Base-by-base conservation (phyloP, 1,139 yeast genomes). In the Scheffersomyces parashehatae region DNA sequence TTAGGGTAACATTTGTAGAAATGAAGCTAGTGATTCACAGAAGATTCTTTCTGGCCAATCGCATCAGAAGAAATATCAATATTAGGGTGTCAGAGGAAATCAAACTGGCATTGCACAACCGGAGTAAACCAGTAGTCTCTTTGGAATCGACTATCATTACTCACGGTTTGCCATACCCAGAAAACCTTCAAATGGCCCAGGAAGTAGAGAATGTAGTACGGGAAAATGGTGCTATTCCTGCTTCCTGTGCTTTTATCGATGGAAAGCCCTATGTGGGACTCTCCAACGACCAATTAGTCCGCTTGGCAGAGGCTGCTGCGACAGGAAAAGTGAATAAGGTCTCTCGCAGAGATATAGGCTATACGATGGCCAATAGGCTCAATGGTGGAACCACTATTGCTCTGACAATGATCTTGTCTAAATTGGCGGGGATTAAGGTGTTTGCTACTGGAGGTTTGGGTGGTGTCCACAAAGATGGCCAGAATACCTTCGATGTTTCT, bases 391-490 rank as follows among this genome's bases (percentile, higher is more conserved):
- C 97, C 1, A 89, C 97, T 0, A 88, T 89, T 48, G 89, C 97
- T 1, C 85, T 88, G 40, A 89, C 97, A 0, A 88, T 89, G 95
- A 85, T 89, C 12, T 64, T 90, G 12, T 84, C 96, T 0, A 74
- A 83, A 43, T 58, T 68, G 57, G 91, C 91, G 0, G 95, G 95
- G 0, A 87, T 89, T 53, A 77, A 79, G 51, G 90, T 90, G 15
- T 90, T 89, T 73, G 95, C 95, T 1, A 90, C 97, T 2, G 97
- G 97, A 33, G 97, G 97, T 1, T 73, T 89, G 26, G 97, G 97
- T 7, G 97, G 97, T 12, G 96, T 89, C 11, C 96, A 90, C 56
- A 75, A 89, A 44, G 88, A 86, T 10, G 95, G 86, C 6, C 85
- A 86, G 42, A 51, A 64, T 29, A 82, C 91, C 1, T 79, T 88